Base-by-base conservation (phyloP, 768 basidiomycete species). In the Paxillus involutus region DNA sequence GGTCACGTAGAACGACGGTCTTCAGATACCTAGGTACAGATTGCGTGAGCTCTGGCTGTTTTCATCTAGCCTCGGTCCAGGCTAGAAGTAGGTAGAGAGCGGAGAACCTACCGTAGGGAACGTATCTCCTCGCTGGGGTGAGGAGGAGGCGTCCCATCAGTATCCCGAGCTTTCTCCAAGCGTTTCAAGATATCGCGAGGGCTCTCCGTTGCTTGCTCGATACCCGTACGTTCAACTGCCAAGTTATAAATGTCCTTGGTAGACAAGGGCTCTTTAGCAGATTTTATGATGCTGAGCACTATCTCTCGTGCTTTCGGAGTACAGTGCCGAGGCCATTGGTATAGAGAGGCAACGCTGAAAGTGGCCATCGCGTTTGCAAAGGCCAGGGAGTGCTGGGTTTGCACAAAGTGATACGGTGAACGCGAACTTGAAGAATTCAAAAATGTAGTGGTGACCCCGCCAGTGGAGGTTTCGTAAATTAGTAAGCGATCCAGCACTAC, bases 11-110 rank as follows among this genome's bases (percentile, higher is more conserved):
- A 6, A 88, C 71, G 13, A 72, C 65, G 17, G 60, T 72, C 65
- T 86, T 87, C 39, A 88, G 66, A 60, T 81, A 85, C 26, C 85
- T 86, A 30, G 44, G 35, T 19, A 42, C 17, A 26, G 43, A 46
- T 13, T 21, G 13, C 1, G 7, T 32, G 8, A 12, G 13, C 10
- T 13, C 39, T 19, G 17, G 46, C n/a, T 5, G 13, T n/a, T 35
- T 35, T 36, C 43, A 2, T 39, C 21, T 32, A 13, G 32, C 32
- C 12, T 17, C 35, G 29, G 12, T 33, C 4, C n/a, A 33, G 19
- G 21, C 14, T 24, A 14, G 30, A 19, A 13, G 17, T 14, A 40
- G 16, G 9, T 26, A 26, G 44, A 41, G 43, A 41, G 35, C 17
- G 16, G 13, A 16, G 19, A 17, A 70, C 75, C 44, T 52, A 81